Conservation (phyloP, 78 protist species). For the Dictyostelium firmibasis region DNA sequence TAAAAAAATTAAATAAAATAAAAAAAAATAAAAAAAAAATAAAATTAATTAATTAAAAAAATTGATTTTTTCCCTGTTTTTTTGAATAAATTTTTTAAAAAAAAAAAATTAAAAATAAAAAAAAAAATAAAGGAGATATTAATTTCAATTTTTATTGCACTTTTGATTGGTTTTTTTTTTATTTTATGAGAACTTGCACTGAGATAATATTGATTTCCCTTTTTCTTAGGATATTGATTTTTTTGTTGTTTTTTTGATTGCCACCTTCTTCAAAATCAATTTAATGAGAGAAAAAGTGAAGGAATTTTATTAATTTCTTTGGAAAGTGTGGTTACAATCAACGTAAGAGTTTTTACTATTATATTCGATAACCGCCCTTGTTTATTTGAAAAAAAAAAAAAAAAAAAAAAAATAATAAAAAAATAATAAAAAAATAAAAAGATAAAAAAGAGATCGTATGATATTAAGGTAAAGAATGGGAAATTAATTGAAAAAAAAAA, state of each 20-base stretch:
- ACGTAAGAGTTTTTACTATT: neutral
- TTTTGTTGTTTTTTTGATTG: no score
- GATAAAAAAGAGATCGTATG: neutral
- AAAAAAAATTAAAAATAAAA: no score
- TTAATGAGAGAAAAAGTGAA: neutral
- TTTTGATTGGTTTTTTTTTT: neutral
- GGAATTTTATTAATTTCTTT: neutral
- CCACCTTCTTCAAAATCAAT: no score
- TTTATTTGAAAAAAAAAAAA: no score
- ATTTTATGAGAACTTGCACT: neutral
- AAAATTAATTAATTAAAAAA: no score
- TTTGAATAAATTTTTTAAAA: no score
- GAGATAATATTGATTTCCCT: neutral
- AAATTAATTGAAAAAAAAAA: neutral
- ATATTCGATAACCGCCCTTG: neutral
- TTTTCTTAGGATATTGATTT: neutral
- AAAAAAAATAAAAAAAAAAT: no score
- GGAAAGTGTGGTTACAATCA: neutral
- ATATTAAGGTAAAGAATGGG: neutral
- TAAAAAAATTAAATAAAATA: no score
- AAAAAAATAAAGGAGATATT: neutral
- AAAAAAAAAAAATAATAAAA: no score
- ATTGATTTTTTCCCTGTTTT: no score
- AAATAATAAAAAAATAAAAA: no score
- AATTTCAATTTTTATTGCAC: neutral